phyloP scores from a whole-genome alignment of 164 flowering plant species.

The Liriodendron chinense region DNA sequence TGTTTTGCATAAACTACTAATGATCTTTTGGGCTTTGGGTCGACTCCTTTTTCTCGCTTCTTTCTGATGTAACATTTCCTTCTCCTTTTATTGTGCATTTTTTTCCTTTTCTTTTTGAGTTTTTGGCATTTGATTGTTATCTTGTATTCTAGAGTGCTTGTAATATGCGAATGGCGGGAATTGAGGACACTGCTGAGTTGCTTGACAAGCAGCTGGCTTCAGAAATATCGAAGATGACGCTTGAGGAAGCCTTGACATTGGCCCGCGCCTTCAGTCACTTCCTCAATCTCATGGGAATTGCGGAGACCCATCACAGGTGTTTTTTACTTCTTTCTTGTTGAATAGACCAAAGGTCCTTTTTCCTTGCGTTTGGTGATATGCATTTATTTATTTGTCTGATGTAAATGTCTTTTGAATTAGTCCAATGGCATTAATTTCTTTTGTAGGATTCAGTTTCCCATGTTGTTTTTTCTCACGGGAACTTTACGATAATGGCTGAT shows the following conservation, averaged over 20 bases:
- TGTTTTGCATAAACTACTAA: not conserved
- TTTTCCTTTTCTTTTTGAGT: not conserved
- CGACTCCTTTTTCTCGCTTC: not conserved
- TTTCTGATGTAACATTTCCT: not conserved
- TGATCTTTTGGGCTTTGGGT: not conserved
- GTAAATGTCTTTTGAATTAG: not conserved
- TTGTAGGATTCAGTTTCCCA: too few species aligned
- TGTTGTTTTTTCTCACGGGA: not conserved
- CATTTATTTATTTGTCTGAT: not conserved
- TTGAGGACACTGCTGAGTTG: conserved; percentile 66
- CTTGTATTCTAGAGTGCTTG: conserved; percentile 50
- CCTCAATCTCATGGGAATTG: conserved; percentile 80
- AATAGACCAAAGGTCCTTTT: too few species aligned
- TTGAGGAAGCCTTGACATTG: conserved; percentile 75
- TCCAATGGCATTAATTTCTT: not conserved
- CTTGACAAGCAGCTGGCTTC: conserved; percentile 76
- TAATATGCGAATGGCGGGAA: conserved; percentile 71
- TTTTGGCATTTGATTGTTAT: not conserved
- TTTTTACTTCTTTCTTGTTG: not conserved
- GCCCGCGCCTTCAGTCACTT: conserved; percentile 87
- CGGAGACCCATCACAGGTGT: conserved; percentile 91
- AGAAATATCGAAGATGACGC: conserved; percentile 70
- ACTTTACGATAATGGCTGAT: not conserved
- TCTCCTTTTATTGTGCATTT: not conserved
- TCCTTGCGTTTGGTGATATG: too few species aligned